phyloP scores from a whole-genome alignment of 2,329 filamentous ascomycete species.

The Exophiala sideris region DNA sequence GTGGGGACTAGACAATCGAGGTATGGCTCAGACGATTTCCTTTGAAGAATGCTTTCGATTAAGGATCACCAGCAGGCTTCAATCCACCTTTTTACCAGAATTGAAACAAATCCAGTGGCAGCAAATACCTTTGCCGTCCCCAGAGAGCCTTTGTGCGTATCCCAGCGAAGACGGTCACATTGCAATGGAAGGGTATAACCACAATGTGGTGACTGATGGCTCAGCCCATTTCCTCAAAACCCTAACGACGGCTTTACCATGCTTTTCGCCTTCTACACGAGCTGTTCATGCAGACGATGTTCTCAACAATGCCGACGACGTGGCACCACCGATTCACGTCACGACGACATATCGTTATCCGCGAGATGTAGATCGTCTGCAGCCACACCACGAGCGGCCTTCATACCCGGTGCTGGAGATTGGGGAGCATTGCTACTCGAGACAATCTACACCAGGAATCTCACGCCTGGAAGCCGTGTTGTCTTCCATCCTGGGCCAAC shows the following conservation, averaged over 20 bases:
- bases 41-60: too few species aligned
- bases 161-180: too few species aligned
- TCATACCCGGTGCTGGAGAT: constrained; percentile 41
- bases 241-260: constrained; percentile 2
- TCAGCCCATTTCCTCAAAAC: too few species aligned
- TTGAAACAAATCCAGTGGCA: too few species aligned
- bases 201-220: too few species aligned
- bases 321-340: constrained; percentile 85
- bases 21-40: too few species aligned
- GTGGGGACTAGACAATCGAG: too few species aligned
- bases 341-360: constrained; percentile 88
- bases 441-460: constrained; percentile 72
- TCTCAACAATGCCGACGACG: constrained; percentile 69
- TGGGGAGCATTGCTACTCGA: constrained; percentile 73
- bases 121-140: too few species aligned
- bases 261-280: constrained; percentile 58
- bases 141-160: too few species aligned
- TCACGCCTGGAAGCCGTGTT: constrained; percentile 84
- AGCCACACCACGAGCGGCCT: constrained; percentile 38
- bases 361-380: constrained; percentile 64
- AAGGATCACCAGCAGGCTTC: too few species aligned
- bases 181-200: too few species aligned
- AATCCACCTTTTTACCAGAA: too few species aligned
- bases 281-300: constrained; percentile 80
- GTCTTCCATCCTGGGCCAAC: constrained; percentile 64